Conservation (phyloP, 2,329 filamentous ascomycete genomes). For the Claviceps africana region DNA sequence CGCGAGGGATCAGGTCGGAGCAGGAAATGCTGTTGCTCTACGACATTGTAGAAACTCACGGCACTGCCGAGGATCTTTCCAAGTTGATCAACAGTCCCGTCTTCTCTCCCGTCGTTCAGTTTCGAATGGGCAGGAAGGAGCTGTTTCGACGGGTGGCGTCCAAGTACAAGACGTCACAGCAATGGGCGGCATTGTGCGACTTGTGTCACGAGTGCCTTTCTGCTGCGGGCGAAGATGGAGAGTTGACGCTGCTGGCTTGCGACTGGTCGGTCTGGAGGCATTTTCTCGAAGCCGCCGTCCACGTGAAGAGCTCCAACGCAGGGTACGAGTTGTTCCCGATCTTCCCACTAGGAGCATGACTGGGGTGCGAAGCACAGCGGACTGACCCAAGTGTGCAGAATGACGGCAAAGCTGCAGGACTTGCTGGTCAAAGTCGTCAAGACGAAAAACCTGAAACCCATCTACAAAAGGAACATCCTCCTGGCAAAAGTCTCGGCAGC, state of each 20-base stretch:
- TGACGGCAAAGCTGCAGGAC: constrained; percentile 13
- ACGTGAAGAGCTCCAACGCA: constrained; percentile 17
- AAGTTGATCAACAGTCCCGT: constrained; percentile 24
- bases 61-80: constrained; percentile 25
- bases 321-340: constrained; percentile 18
- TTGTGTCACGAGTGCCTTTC: constrained; percentile 31
- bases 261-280: constrained; percentile 29
- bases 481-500: constrained; percentile 24
- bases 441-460: constrained; percentile 18
- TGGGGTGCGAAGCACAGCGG: background rate
- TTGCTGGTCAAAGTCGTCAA: constrained; percentile 19
- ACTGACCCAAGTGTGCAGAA: constrained; percentile 12
- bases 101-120: constrained; percentile 29
- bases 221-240: constrained; percentile 21
- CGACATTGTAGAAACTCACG: constrained; percentile 30
- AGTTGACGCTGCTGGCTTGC: constrained; percentile 28
- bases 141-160: constrained; percentile 27
- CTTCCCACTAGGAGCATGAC: background rate
- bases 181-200: constrained; percentile 29
- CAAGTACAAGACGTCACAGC: constrained; percentile 21
- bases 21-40: constrained; percentile 38
- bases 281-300: constrained; percentile 24
- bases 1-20: constrained; percentile 27
- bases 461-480: constrained; percentile 26
- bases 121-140: constrained; percentile 33